Percentiles rank a stretch among this genome's conserved stretches.
Conservation (phyloP, 257 asterid species). For the Solanum dulcamara region DNA sequence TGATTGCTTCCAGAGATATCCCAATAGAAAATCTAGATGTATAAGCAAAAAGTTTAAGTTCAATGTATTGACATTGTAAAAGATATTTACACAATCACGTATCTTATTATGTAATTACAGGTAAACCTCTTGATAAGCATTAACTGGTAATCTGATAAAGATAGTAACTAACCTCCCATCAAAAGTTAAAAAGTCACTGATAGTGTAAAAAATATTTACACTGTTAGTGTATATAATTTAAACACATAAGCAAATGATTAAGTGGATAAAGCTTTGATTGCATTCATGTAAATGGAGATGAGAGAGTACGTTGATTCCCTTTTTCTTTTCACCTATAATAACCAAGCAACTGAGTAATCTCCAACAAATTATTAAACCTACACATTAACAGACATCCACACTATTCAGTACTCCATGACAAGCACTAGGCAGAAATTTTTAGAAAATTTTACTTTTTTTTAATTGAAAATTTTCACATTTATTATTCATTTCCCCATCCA, state of each 20-base stretch:
- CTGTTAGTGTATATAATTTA: not conserved
- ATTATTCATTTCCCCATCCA: constrained; percentile 1
- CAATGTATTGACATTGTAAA: not conserved
- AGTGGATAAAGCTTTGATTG: not conserved
- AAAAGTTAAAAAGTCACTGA: not conserved
- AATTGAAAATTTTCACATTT: no score
- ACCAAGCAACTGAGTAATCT: constrained; percentile 2
- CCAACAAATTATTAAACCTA: not conserved
- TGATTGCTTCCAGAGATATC: not conserved
- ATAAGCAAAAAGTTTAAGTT: not conserved
- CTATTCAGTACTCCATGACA: not conserved
- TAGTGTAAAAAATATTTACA: not conserved
- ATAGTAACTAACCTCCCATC: not conserved
- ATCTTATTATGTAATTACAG: not conserved
- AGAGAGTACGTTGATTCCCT: not conserved
- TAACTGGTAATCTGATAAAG: not conserved
- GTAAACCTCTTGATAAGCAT: not conserved
- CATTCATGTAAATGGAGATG: not conserved
- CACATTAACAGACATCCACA: not conserved
- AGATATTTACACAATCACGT: not conserved
- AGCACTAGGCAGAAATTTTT: not conserved
- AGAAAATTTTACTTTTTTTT: no score
- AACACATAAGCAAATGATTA: not conserved
- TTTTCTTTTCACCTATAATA: not conserved
- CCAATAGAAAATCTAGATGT: not conserved